Base-by-base conservation (phyloP, 371 early-diverging fungal species). In the Parasitella parasitica region DNA sequence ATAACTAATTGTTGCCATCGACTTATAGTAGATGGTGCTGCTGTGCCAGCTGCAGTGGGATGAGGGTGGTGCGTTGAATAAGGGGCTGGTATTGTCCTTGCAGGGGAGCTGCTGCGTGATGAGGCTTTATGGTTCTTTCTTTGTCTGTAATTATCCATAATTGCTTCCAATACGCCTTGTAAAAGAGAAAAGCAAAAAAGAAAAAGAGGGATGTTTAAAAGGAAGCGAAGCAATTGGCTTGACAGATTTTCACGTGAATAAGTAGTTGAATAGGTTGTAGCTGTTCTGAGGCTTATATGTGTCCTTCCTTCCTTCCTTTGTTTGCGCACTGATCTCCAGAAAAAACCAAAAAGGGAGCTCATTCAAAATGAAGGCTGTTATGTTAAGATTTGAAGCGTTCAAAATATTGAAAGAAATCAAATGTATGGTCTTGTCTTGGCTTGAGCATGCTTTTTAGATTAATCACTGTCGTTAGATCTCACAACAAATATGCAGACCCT, bases 1-100 rank as follows among this genome's bases (percentile, higher is more conserved):
- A 91, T 79, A 8, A 91, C 88, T 18, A 94, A 66, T 59, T 88
- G 83, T 57, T 81, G 81, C 92, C 91, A 91, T 58, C 56, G 22
- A 57, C 55, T 41, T 50, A 52, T 35, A 12, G 46, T 46, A 36
- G 36, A 35, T 35, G 58, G 35, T 8, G 51, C n/a, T 7, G 32
- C 32, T 30, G 16, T 51, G 13, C 22, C 22, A 22, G 58, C 43
- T 24, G 50, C 43, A 46, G 54, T 46, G 24, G 59, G 63, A 26
- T 43, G 59, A 26, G 57, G 56, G 18, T 39, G 59, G 15, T 49
- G 46, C 15, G 24, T 41, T 8, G 54, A 59, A 59, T 69, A 73
- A 13, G 74, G 70, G 36, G 67, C 59, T 28, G 65, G 46, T 41
- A 41, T 41, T 34, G 63, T 32, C 15, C 66, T 63, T 16, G 48